These are phyloP conservation scores for Pascua guehoae DNA, from an alignment of 1,284 basidiomycete genomes.

Conservation along the genomic window DNA sequence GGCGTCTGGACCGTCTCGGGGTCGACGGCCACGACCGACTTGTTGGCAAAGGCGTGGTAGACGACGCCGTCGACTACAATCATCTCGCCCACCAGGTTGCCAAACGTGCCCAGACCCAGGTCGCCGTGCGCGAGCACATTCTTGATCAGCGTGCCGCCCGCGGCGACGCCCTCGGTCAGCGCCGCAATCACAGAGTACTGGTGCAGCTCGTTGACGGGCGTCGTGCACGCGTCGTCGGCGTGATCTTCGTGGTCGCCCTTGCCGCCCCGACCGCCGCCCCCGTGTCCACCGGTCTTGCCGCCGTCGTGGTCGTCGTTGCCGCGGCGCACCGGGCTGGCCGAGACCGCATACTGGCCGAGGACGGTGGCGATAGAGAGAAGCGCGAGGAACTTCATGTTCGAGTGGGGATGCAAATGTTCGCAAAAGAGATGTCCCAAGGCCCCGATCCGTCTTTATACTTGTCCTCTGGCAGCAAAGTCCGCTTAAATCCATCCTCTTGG, in stretches of 20 bases:
- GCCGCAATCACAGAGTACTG: slow-evolving; percentile 12
- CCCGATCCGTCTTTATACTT: no score
- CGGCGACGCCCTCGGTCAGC: slow-evolving; percentile 2
- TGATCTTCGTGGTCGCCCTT: neutral
- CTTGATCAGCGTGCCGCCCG: slow-evolving; percentile 1
- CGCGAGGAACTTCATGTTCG: slow-evolving; percentile 2
- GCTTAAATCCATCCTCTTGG: no score
- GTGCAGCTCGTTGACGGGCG: slow-evolving; percentile 3
- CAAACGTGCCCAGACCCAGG: slow-evolving; percentile 7
- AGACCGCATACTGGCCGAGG: neutral
- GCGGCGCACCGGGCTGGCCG: neutral
- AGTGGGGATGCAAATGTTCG: no score
- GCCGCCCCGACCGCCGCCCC: neutral
- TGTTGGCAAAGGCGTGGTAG: slow-evolving; percentile 1
- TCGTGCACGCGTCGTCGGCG: no score
- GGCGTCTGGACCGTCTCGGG: slow-evolving; percentile 1
- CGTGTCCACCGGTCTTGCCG: neutral
- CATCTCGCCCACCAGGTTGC: slow-evolving; percentile 8
- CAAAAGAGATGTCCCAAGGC: no score
- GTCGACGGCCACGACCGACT: neutral
- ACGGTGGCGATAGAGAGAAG: slow-evolving; percentile 2
- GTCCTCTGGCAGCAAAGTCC: no score
- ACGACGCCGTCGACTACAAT: slow-evolving; percentile 8
- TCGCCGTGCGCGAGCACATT: slow-evolving; percentile 4
- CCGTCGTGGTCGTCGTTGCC: neutral